These are phyloP conservation scores for Hortaea sp. DNA, from an alignment of 2,329 filamentous ascomycete species.

Conservation along the genomic window DNA sequence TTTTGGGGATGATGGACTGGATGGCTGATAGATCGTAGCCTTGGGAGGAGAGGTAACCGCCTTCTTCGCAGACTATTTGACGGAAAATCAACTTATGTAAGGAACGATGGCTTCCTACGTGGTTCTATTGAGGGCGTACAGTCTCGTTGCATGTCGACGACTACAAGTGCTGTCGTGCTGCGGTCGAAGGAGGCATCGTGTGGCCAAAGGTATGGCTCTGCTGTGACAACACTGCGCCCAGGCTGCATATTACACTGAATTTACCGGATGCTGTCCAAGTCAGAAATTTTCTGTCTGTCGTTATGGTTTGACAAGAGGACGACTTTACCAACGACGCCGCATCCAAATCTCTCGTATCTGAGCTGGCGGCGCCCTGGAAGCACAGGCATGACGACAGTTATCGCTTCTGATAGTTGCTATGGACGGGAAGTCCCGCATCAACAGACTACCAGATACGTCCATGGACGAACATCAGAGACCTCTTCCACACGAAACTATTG, in stretches of 20 bases:
- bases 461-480: not conserved
- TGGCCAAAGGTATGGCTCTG: constrained; percentile 13
- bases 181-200: constrained; percentile 16
- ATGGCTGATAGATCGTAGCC: constrained; percentile 34
- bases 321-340: too few relatives aligned
- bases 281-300: too few relatives aligned
- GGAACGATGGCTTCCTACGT: not conserved
- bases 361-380: too few relatives aligned
- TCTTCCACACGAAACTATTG: not conserved
- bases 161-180: constrained; percentile 39
- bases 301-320: too few relatives aligned
- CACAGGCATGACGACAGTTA: not conserved
- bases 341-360: too few relatives aligned
- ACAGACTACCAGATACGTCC: not conserved
- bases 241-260: too few relatives aligned
- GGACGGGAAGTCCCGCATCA: not conserved
- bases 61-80: constrained; percentile 30
- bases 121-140: constrained; percentile 16
- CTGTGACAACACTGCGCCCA: not conserved
- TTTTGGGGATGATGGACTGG: constrained; percentile 35
- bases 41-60: constrained; percentile 42
- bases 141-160: constrained; percentile 49
- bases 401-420: not conserved
- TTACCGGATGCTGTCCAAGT: too few relatives aligned
- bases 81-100: not conserved